Evolutionary conservation across 1,139 yeast genomes (phyloP).

Genomic region (Nakaseomyces kungkrabaensis): DNA sequence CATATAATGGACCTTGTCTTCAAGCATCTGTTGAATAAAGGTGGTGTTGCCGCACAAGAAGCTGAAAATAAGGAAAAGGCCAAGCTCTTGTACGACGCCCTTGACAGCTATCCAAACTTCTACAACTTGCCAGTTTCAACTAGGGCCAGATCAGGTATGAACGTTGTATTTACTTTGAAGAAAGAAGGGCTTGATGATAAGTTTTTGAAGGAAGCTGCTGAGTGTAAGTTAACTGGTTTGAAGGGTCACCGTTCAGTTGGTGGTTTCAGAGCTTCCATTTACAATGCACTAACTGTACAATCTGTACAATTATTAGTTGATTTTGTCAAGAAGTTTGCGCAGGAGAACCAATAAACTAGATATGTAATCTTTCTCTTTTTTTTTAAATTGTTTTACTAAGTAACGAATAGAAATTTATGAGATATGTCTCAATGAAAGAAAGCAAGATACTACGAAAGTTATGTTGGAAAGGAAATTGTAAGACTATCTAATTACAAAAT

Average conservation of each 20-base stretch:
- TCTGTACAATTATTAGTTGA: conserved; percentile 53
- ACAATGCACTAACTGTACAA: conserved; percentile 69
- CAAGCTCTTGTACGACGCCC: conserved; percentile 45
- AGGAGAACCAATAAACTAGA: conserved; percentile 16
- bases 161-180: conserved; percentile 73
- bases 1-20: conserved; percentile 77
- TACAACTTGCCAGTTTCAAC: conserved; percentile 59
- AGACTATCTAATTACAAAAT: conserved; percentile 63
- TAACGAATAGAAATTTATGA: neutral
- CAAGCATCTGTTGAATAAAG: conserved; percentile 47
- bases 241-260: conserved; percentile 97
- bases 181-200: conserved; percentile 53
- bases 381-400: neutral
- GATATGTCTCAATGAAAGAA: neutral
- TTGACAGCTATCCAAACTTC: conserved; percentile 56
- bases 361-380: neutral
- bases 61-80: conserved; percentile 54
- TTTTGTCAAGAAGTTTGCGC: conserved; percentile 57
- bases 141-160: conserved; percentile 73
- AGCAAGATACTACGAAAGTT: neutral
- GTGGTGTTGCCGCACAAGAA: conserved; percentile 52
- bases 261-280: conserved; percentile 87
- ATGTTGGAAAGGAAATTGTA: conserved; percentile 31
- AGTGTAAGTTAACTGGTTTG: conserved; percentile 54
- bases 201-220: conserved; percentile 57